Base-by-base conservation (phyloP, 768 basidiomycete species). In the Auriscalpium orientale region DNA sequence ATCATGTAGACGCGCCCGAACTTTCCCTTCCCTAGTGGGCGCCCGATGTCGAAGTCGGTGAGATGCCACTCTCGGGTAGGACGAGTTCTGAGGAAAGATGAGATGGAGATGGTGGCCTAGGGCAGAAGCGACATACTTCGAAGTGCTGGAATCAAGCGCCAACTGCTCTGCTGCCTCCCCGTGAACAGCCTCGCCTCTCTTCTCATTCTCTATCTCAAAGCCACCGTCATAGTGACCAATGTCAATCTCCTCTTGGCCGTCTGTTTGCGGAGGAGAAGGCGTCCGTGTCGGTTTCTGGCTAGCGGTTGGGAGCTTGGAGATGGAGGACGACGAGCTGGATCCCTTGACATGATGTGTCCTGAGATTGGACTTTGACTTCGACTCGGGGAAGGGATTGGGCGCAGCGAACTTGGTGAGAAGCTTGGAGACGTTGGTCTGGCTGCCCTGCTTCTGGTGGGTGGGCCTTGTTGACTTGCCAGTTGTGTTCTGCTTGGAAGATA, bases 1-100 rank as follows among this genome's bases (percentile, higher is more conserved):
- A 95, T 93, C 87, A 98, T 95, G 76, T 99, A 98, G 22, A 99
- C 97, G 3, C 93, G 89, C 1, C 97, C 97, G 64, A 98, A 99
- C 74, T 98, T 98, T 47, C 97, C 97, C 69, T 98, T 98, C n/a
- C 97, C 97, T 1, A 99, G 79, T 3, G 94, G 93, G 11, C 93
- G 83, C 16, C 97, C 95, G 65, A 98, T 95, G 60, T 97, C 92
- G 64, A 99, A 97, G 53, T 85, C 79, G 56, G 82, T 81, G 4
- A 98, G 75, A 34, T 81, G 83, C 87, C 94, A 93, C 65, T 92
- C 90, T 18, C 84, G 81, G 0, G 91, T 92, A 18, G 89, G 91
- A 38, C 74, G 79, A 58, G 74, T 77, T 55, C 88, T 89, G 49
- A 50, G 33, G 35, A 46, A 44, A 28, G 40, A 51, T 55, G n/a